Evolutionary conservation across 352 stramenopile genomes (phyloP).

Genomic region (Globisporangium takayamanum): DNA sequence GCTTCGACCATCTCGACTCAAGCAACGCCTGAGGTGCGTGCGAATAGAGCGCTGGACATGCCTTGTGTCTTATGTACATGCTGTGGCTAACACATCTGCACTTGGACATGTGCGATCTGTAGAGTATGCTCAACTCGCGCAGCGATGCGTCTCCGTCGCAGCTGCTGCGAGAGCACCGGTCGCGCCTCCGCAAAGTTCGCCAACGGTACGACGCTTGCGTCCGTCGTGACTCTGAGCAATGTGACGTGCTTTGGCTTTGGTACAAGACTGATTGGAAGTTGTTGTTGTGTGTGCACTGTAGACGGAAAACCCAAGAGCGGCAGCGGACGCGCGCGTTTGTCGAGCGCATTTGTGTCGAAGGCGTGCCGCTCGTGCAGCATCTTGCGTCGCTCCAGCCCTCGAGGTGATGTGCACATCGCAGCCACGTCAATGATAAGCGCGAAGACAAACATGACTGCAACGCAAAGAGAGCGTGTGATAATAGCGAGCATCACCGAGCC

Average conservation of each 20-base stretch:
- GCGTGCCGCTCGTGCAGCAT: conserved; percentile 58
- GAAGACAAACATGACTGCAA: too few species aligned
- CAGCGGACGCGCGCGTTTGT: conserved; percentile 48
- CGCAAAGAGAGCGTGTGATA: too few species aligned
- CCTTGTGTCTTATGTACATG: neutral
- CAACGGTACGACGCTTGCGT: conserved; percentile 23
- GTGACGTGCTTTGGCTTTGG: neutral
- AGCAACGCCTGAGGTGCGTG: neutral
- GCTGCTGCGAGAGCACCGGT: conserved; percentile 60
- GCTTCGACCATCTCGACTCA: neutral
- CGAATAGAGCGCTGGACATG: neutral
- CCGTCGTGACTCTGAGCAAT: neutral
- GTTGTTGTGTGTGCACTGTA: conserved; percentile 16
- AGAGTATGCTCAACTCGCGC: conserved; percentile 67
- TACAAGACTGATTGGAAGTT: neutral
- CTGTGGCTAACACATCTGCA: neutral
- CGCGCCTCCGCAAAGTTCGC: conserved; percentile 47
- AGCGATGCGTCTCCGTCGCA: conserved; percentile 50
- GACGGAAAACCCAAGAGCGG: conserved; percentile 45
- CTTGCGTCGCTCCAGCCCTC: conserved; percentile 37
- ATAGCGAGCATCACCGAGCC: too few species aligned
- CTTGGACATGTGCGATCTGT: neutral
- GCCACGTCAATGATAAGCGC: too few species aligned
- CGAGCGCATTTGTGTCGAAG: conserved; percentile 53
- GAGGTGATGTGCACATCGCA: conserved; percentile 14